A percentile compares a stretch with the other conserved stretches of the same genome.
phyloP scores from a whole-genome alignment of 2,329 filamentous ascomycete genomes.

The Diatrype stigma region DNA sequence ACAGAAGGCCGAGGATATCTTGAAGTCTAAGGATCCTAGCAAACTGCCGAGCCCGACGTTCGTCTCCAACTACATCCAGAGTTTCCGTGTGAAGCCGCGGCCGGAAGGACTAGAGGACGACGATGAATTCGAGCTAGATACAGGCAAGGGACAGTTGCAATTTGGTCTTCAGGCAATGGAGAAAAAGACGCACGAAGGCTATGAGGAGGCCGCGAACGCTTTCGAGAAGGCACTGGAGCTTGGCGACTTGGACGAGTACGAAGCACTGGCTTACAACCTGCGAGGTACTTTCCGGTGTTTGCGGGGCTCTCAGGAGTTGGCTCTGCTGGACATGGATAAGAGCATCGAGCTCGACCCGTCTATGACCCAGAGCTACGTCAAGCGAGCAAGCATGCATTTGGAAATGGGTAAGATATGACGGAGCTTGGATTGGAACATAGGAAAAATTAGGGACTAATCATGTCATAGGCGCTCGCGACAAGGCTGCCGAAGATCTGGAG shows the following conservation, averaged over 20 bases:
- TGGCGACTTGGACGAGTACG: conserved; percentile 73
- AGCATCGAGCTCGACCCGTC: conserved; percentile 85
- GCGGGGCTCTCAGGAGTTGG: conserved; percentile 78
- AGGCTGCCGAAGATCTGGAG: conserved; percentile 82
- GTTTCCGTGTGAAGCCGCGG: conserved; percentile 80
- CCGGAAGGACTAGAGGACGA: conserved; percentile 80
- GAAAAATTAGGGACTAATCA: conserved; percentile 4
- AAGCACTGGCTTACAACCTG: conserved; percentile 93
- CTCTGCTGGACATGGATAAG: conserved; percentile 82
- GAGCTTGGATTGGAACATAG: not conserved
- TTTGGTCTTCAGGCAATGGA: conserved; percentile 76
- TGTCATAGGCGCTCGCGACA: conserved; percentile 68
- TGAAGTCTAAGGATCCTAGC: conserved; percentile 74
- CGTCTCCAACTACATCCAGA: conserved; percentile 97
- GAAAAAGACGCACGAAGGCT: conserved; percentile 85
- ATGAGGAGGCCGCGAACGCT: conserved; percentile 78
- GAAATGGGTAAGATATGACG: conserved; percentile 65
- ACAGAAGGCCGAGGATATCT: conserved; percentile 84
- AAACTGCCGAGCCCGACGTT: conserved; percentile 94
- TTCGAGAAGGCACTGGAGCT: conserved; percentile 87
- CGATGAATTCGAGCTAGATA: conserved; percentile 70
- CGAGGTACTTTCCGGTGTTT: conserved; percentile 94
- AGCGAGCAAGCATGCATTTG: conserved; percentile 95
- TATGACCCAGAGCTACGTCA: conserved; percentile 96
- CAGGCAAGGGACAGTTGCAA: conserved; percentile 80